Percentiles rank a stretch among this genome's conserved stretches.
phyloP scores from a whole-genome alignment of 2,329 filamentous ascomycete species.

The Xenoacremonium recifei region DNA sequence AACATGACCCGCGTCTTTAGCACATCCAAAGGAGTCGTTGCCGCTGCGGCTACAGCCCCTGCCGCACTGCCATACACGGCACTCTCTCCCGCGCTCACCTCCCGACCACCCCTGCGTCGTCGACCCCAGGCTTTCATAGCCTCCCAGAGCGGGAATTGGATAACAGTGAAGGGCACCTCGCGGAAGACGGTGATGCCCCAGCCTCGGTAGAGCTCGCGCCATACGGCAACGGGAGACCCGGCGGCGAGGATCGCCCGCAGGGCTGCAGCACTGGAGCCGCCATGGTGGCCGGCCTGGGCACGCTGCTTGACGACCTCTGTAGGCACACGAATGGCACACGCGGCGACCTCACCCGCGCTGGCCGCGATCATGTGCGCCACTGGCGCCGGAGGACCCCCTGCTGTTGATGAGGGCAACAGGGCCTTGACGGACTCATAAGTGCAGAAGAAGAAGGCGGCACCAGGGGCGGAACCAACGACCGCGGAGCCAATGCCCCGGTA shows the following conservation, averaged over 20 bases:
- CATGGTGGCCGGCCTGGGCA: constrained; percentile 83
- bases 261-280: constrained; percentile 65
- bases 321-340: constrained; percentile 87
- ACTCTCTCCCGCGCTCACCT: constrained; percentile 72
- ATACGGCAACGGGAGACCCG: constrained; percentile 53
- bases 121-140: constrained; percentile 74
- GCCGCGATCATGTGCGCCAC: constrained; percentile 80
- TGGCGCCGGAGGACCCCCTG: constrained; percentile 27
- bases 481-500: constrained; percentile 91
- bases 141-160: constrained; percentile 98
- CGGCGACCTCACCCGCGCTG: constrained; percentile 82
- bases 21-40: constrained; percentile 93
- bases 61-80: constrained; percentile 81
- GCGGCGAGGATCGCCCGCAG: constrained; percentile 67
- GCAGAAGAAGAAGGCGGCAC: constrained; percentile 95
- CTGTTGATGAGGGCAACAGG: constrained; percentile 37
- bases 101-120: constrained; percentile 34
- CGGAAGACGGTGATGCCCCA: constrained; percentile 91
- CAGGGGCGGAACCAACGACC: constrained; percentile 86
- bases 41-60: constrained; percentile 79
- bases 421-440: constrained; percentile 80
- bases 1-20: constrained; percentile 97
- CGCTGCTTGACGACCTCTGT: constrained; percentile 98
- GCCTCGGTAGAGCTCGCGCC: constrained; percentile 85
- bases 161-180: constrained; percentile 94